phyloP scores from a whole-genome alignment of 306 rosid species.

The Mucuna pruriens region DNA sequence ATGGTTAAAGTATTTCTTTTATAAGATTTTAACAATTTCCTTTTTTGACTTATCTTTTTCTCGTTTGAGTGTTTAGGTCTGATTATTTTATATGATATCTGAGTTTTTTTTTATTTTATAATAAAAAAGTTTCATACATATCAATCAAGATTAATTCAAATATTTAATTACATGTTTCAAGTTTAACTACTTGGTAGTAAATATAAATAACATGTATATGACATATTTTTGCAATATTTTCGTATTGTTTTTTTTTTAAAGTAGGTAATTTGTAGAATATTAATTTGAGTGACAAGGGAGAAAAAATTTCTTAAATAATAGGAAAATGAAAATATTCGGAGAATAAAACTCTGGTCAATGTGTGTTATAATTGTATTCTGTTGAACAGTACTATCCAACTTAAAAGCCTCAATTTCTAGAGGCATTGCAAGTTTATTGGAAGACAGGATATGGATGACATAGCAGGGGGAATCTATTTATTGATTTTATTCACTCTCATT shows the following conservation, averaged over 20 bases:
- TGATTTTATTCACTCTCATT: slow-evolving; percentile 27
- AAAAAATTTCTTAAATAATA: neutral
- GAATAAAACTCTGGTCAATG: neutral
- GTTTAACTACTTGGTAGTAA: too few relatives aligned
- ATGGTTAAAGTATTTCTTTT: neutral
- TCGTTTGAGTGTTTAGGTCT: neutral
- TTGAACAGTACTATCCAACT: neutral
- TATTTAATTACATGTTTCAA: too few relatives aligned
- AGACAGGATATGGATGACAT: slow-evolving; percentile 18
- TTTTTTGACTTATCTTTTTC: neutral
- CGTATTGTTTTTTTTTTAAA: neutral
- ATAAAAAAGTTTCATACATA: too few relatives aligned
- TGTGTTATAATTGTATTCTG: neutral
- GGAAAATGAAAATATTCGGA: neutral
- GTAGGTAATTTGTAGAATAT: neutral
- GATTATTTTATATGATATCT: neutral
- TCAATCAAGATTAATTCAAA: too few relatives aligned
- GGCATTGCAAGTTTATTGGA: slow-evolving; percentile 25
- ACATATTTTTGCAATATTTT: neutral
- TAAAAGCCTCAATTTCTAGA: neutral
- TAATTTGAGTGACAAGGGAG: neutral
- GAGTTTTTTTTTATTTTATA: neutral
- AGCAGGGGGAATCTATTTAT: slow-evolving; percentile 29
- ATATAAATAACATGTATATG: neutral
- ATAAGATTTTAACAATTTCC: neutral